These are phyloP conservation scores for Aspergillus sparsus DNA, from an alignment of 495 filamentous ascomycete genomes.

Conservation along the genomic window DNA sequence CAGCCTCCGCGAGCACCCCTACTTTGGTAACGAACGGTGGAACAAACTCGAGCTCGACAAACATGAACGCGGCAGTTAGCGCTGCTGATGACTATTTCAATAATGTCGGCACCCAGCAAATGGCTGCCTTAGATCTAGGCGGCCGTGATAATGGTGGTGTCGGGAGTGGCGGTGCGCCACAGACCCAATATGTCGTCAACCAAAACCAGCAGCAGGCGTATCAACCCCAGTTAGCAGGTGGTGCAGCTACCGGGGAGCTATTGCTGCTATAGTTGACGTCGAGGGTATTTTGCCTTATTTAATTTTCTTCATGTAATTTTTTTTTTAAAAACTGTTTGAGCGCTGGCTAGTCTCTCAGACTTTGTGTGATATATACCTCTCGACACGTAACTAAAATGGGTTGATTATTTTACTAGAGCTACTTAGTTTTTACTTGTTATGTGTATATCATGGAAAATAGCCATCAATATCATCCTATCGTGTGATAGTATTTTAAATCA, in stretches of 20 bases:
- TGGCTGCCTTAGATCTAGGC: slow-evolving; percentile 66
- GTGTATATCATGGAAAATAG: slow-evolving; percentile 2
- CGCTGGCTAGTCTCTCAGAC: slow-evolving; percentile 6
- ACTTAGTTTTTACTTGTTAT: not conserved
- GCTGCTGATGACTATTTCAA: slow-evolving; percentile 88
- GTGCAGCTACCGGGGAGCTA: slow-evolving; percentile 52
- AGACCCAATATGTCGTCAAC: slow-evolving; percentile 55
- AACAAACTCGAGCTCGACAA: slow-evolving; percentile 26
- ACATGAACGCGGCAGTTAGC: slow-evolving; percentile 68
- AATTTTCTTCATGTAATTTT: slow-evolving; percentile 30
- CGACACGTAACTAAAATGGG: not conserved
- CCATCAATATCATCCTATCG: not conserved
- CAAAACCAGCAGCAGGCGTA: slow-evolving; percentile 57
- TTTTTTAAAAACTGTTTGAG: slow-evolving; percentile 9
- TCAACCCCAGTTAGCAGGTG: slow-evolving; percentile 51
- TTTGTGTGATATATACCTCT: slow-evolving; percentile 23
- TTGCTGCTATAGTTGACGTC: slow-evolving; percentile 40
- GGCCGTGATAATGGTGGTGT: slow-evolving; percentile 44
- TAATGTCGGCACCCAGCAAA: slow-evolving; percentile 66
- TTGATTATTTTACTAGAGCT: not conserved
- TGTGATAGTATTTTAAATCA: not conserved
- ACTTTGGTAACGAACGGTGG: slow-evolving; percentile 30
- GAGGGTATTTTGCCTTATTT: not conserved
- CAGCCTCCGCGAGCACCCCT: slow-evolving; percentile 15
- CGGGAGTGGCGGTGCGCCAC: slow-evolving; percentile 39